phyloP scores from a whole-genome alignment of 2,329 filamentous ascomycete genomes.

The Bipolaris cookei region DNA sequence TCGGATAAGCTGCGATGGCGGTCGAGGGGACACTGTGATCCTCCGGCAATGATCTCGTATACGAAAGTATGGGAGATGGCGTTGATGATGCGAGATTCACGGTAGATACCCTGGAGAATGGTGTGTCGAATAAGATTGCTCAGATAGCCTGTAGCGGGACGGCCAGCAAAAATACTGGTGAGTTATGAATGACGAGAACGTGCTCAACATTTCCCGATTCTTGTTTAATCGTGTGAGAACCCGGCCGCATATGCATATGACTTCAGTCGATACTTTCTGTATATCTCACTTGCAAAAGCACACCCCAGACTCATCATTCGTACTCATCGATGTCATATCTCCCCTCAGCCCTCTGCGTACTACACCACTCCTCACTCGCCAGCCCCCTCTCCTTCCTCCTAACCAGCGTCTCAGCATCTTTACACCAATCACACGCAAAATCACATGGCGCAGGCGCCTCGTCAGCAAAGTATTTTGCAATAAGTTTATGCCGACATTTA shows the following conservation, averaged over 20 bases:
- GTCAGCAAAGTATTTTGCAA: slow-evolving; percentile 48
- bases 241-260: neutral
- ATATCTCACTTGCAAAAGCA: neutral
- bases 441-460: slow-evolving; percentile 49
- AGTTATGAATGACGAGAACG: neutral
- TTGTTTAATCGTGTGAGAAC: neutral
- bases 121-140: neutral
- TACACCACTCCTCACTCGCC: slow-evolving; percentile 58
- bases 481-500: slow-evolving; percentile 69
- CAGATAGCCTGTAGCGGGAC: neutral
- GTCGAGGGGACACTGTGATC: neutral
- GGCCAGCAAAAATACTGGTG: neutral
- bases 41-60: neutral
- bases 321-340: slow-evolving; percentile 50
- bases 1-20: slow-evolving; percentile 50
- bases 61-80: neutral
- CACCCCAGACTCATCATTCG: slow-evolving; percentile 27
- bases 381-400: slow-evolving; percentile 53
- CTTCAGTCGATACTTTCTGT: neutral
- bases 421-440: slow-evolving; percentile 59
- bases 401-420: slow-evolving; percentile 52
- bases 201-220: neutral
- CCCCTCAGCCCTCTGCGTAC: slow-evolving; percentile 55
- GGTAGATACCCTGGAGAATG: slow-evolving; percentile 8
- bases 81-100: slow-evolving; percentile 4